phyloP scores from a whole-genome alignment of 352 stramenopile genomes.

The Globisporangium cystogenes region DNA sequence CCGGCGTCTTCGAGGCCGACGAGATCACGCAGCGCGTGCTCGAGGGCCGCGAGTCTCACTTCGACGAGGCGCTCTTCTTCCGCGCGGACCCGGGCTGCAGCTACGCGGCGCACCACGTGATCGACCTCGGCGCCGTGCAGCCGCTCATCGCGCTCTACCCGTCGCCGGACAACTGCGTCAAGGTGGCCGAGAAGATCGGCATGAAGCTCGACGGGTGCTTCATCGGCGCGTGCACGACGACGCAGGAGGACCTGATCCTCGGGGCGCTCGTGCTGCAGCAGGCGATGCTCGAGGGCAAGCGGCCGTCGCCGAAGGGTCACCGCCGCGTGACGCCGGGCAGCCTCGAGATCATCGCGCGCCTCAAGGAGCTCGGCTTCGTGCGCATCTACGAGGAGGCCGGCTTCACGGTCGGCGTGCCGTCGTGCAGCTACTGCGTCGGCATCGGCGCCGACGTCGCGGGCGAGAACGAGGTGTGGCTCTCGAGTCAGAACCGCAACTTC shows the following conservation, averaged over 20 bases:
- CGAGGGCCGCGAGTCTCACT: conserved; percentile 62
- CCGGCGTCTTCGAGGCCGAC: conserved; percentile 77
- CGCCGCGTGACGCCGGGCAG: conserved; percentile 64
- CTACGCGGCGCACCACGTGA: conserved; percentile 75
- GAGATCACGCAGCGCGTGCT: conserved; percentile 27
- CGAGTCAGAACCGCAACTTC: conserved; percentile 84
- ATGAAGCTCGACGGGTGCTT: conserved; percentile 86
- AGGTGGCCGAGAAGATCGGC: conserved; percentile 51
- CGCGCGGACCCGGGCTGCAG: conserved; percentile 63
- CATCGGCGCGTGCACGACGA: conserved; percentile 80
- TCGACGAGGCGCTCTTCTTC: conserved; percentile 79
- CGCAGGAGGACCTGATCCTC: conserved; percentile 78
- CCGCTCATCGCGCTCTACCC: conserved; percentile 76
- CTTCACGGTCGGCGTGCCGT: conserved; percentile 69
- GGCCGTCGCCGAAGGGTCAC: conserved; percentile 44
- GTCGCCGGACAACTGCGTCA: conserved; percentile 76
- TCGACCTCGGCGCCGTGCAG: conserved; percentile 60
- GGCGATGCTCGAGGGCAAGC: conserved; percentile 66
- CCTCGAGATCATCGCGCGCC: conserved; percentile 29
- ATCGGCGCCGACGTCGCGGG: conserved; percentile 79
- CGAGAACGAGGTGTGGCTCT: conserved; percentile 83
- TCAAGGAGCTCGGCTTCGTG: conserved; percentile 69
- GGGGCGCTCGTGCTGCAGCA: conserved; percentile 72
- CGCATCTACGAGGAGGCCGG: conserved; percentile 76
- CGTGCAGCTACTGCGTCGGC: conserved; percentile 78